Evolutionary conservation across 192 early-diverging fungal genomes (phyloP).

Genomic region (Haplosporangium gracile): DNA sequence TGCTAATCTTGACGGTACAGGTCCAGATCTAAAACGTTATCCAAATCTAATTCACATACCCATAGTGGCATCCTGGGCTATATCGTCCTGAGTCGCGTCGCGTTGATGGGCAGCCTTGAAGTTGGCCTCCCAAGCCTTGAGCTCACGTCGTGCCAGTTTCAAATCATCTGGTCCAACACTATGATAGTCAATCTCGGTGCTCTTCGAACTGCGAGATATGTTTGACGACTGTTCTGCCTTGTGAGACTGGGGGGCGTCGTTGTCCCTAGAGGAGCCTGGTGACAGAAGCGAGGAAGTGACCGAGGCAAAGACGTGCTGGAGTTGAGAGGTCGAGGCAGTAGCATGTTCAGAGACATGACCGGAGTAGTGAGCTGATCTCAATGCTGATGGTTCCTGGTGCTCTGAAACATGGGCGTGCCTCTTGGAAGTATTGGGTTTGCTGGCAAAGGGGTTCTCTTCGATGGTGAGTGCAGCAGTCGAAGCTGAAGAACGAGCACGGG

Average conservation of each 20-base stretch:
- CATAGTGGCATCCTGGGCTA: constrained; percentile 33
- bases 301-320: neutral
- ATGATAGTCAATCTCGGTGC: neutral
- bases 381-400: neutral
- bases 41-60: neutral
- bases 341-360: neutral
- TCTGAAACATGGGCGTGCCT: neutral
- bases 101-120: constrained; percentile 33
- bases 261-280: neutral
- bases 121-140: constrained; percentile 42
- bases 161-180: constrained; percentile 21
- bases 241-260: neutral
- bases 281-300: neutral
- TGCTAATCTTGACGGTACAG: neutral
- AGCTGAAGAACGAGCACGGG: neutral
- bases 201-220: neutral
- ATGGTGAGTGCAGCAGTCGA: neutral
- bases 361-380: neutral
- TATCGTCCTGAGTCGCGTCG: constrained; percentile 46
- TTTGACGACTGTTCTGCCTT: neutral
- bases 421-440: neutral
- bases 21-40: too few relatives aligned
- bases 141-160: constrained; percentile 30
- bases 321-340: neutral
- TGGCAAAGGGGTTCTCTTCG: constrained; percentile 20